Conservation (phyloP, 2,329 filamentous ascomycete species). For the Ophiostoma quercus region DNA sequence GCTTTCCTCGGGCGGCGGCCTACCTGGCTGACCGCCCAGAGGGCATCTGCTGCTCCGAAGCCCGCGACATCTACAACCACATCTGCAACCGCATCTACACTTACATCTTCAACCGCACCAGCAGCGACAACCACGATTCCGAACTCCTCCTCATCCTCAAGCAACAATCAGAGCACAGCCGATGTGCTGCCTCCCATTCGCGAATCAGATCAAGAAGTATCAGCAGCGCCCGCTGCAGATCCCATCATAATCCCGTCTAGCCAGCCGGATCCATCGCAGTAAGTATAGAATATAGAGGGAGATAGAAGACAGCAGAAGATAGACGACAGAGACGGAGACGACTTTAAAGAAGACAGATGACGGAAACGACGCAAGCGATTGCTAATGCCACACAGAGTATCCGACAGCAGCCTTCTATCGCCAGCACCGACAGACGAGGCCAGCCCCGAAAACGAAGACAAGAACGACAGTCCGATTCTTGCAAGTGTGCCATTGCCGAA, state of each 20-base stretch:
- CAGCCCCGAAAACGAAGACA: conserved; percentile 39
- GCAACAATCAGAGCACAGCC: background rate
- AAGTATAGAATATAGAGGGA: background rate
- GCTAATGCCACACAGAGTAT: conserved; percentile 21
- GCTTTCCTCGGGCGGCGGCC: conserved; percentile 33
- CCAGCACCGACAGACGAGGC: conserved; percentile 59
- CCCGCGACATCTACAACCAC: background rate
- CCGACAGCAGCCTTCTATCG: conserved; percentile 48
- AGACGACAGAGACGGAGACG: background rate
- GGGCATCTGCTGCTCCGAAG: background rate
- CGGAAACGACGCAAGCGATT: background rate
- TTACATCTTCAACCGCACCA: too few species aligned
- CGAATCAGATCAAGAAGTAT: background rate
- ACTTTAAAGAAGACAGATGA: too few species aligned
- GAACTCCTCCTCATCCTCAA: background rate
- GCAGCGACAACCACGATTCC: background rate
- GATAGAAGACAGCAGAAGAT: background rate
- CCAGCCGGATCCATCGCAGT: conserved; percentile 4
- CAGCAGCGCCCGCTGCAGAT: background rate
- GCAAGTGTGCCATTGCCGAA: background rate
- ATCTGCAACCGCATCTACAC: background rate
- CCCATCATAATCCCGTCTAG: too few species aligned
- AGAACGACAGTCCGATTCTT: conserved; percentile 6
- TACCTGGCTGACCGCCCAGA: conserved; percentile 31
- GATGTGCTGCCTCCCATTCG: background rate